Evolutionary conservation across 1,284 basidiomycete species (phyloP).

Genomic region (Moniliella sp.): DNA sequence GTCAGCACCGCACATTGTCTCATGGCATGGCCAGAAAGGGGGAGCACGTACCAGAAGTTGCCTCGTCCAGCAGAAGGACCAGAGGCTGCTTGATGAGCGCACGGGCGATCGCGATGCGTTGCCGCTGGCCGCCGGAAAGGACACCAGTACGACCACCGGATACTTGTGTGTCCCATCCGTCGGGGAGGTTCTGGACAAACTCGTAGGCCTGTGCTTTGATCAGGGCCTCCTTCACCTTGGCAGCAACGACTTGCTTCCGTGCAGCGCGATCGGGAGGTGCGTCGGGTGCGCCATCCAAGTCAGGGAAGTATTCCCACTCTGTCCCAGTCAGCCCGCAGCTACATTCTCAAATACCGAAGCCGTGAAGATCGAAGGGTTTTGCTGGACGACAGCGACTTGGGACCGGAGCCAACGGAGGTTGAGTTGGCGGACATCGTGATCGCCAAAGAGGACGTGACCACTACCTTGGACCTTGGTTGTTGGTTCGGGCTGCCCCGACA

Average conservation of each 20-base stretch:
- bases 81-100: constrained; percentile 24
- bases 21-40: constrained; percentile 20
- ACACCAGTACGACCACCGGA: constrained; percentile 27
- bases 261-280: constrained; percentile 3
- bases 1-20: too few relatives aligned
- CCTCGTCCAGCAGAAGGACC: constrained; percentile 26
- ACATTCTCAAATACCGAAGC: constrained; percentile 29
- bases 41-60: constrained; percentile 26
- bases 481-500: too few relatives aligned
- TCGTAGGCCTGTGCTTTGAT: constrained; percentile 35
- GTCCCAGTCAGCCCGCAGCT: constrained; percentile 21
- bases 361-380: constrained; percentile 35
- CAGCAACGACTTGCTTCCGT: constrained; percentile 14
- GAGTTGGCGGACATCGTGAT: constrained; percentile 29
- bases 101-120: constrained; percentile 27
- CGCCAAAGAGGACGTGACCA: constrained; percentile 25
- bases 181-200: constrained; percentile 33
- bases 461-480: constrained; percentile 11
- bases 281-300: constrained; percentile 6
- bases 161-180: constrained; percentile 13
- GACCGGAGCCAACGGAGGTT: constrained; percentile 36
- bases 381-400: constrained; percentile 36
- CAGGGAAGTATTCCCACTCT: constrained; percentile 10
- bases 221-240: constrained; percentile 26
- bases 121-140: constrained; percentile 26